Evolutionary conservation across 768 basidiomycete genomes (phyloP).

Genomic region (Pisolithus orientalis): DNA sequence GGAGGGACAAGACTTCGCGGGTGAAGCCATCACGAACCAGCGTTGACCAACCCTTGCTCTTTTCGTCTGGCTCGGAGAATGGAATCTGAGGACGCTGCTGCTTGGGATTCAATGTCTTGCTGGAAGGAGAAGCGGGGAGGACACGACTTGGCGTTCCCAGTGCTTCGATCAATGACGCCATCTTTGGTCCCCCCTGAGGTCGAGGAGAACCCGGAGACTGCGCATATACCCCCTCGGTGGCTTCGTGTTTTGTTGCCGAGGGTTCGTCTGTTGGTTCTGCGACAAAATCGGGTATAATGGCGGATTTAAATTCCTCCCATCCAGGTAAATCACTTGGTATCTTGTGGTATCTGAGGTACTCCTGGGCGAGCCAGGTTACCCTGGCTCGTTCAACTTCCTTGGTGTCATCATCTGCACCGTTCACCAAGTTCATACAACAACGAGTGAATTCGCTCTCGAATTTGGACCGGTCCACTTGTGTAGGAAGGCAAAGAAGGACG

Average conservation of each 20-base stretch:
- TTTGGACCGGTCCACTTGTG: conserved; percentile 42
- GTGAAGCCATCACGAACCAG: conserved; percentile 65
- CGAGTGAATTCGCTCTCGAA: conserved; percentile 70
- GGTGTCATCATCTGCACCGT: conserved; percentile 40
- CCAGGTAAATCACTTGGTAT: conserved; percentile 40
- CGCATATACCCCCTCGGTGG: conserved; percentile 48
- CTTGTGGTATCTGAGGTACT: conserved; percentile 59
- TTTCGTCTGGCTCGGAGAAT: conserved; percentile 17
- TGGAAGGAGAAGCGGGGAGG: conserved; percentile 12
- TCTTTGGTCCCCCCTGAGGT: conserved; percentile 36
- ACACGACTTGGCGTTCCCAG: conserved; percentile 22
- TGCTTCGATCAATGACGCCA: conserved; percentile 41
- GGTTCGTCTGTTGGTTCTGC: conserved; percentile 19
- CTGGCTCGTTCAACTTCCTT: conserved; percentile 36
- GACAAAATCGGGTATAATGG: conserved; percentile 40
- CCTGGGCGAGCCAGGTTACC: conserved; percentile 58
- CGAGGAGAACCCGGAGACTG: conserved; percentile 49
- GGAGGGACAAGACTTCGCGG: conserved; percentile 52
- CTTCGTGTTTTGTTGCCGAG: conserved; percentile 39
- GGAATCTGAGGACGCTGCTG: conserved; percentile 19
- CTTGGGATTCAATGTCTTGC: conserved; percentile 18
- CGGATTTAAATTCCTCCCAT: conserved; percentile 56
- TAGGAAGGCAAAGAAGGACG: conserved; percentile 55
- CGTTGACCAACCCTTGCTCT: conserved; percentile 41
- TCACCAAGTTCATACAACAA: conserved; percentile 59